phyloP scores from a whole-genome alignment of 106 monocot genomes.

The Phalaenopsis aphrodite region DNA sequence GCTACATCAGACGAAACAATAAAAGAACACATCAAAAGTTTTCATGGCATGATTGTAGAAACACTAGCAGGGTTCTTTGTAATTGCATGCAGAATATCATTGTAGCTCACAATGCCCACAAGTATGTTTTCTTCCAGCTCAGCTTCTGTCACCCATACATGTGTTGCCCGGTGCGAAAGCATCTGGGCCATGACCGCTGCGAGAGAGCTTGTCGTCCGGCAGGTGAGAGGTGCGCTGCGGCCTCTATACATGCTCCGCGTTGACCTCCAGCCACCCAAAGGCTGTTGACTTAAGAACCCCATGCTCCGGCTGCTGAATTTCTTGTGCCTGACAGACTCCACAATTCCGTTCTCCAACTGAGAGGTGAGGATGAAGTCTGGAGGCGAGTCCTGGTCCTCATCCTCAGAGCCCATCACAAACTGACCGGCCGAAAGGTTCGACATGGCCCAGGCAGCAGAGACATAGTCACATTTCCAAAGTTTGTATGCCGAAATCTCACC shows the following conservation, averaged over 20 bases:
- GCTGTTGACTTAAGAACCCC: slow-evolving; percentile 54
- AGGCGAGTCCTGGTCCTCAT: slow-evolving; percentile 21
- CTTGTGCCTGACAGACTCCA: slow-evolving; percentile 26
- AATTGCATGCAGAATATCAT: slow-evolving; percentile 69
- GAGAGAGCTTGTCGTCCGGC: slow-evolving; percentile 65
- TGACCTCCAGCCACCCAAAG: slow-evolving; percentile 11
- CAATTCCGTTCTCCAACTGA: slow-evolving; percentile 19
- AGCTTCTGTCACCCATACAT: slow-evolving; percentile 84
- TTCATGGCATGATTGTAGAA: neutral
- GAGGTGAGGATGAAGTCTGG: slow-evolving; percentile 19
- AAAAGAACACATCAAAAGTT: neutral
- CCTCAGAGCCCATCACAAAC: slow-evolving; percentile 77
- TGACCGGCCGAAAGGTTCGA: slow-evolving; percentile 79
- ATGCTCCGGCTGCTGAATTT: slow-evolving; percentile 92
- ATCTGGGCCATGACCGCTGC: slow-evolving; percentile 98
- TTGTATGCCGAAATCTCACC: slow-evolving; percentile 93
- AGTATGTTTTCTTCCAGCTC: slow-evolving; percentile 37
- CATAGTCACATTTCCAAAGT: slow-evolving; percentile 85
- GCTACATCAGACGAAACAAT: neutral
- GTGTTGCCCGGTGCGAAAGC: slow-evolving; percentile 86
- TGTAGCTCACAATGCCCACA: slow-evolving; percentile 68
- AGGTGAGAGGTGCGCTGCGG: slow-evolving; percentile 65
- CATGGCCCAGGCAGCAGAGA: slow-evolving; percentile 71
- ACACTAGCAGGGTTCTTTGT: slow-evolving; percentile 36
- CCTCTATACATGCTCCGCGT: slow-evolving; percentile 69